These are phyloP conservation scores for Phytopythium montanum DNA, from an alignment of 352 stramenopile species.

Conservation along the genomic window DNA sequence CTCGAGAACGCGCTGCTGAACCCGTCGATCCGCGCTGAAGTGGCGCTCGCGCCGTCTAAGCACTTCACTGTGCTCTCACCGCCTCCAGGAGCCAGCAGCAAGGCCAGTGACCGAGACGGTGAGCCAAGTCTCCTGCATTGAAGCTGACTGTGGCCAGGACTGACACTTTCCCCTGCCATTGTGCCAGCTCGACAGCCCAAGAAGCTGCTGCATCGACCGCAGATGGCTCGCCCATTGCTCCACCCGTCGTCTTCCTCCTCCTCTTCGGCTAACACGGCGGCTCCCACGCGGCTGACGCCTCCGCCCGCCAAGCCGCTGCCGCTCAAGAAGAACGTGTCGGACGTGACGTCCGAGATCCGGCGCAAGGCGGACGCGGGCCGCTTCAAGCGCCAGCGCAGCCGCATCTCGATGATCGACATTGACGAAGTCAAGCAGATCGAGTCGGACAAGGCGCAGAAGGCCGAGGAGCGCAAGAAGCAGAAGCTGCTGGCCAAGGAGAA, in stretches of 20 bases:
- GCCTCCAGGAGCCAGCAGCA: constrained; percentile 27
- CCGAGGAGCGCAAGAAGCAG: constrained; percentile 78
- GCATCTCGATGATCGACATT: constrained; percentile 87
- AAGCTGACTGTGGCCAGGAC: background rate
- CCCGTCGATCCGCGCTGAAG: constrained; percentile 40
- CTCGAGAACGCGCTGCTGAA: constrained; percentile 68
- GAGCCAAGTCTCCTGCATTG: background rate
- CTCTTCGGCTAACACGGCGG: constrained; percentile 11
- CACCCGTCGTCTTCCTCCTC: constrained; percentile 14
- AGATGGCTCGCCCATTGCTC: constrained; percentile 31
- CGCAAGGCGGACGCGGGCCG: constrained; percentile 76
- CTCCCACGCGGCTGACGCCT: constrained; percentile 24
- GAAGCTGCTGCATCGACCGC: constrained; percentile 37
- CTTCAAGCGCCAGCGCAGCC: constrained; percentile 80
- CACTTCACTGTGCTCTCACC: constrained; percentile 69
- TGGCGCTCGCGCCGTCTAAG: constrained; percentile 32
- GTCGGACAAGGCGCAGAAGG: constrained; percentile 79
- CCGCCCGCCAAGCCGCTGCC: constrained; percentile 24
- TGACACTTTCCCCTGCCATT: background rate
- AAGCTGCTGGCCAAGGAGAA: constrained; percentile 40
- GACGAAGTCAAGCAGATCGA: constrained; percentile 89
- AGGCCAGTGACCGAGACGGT: constrained; percentile 21
- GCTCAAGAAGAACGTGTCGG: constrained; percentile 67
- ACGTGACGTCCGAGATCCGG: constrained; percentile 76
- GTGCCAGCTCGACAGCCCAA: constrained; percentile 20